A percentile compares a stretch with the other conserved stretches of the same genome.
Conservation (phyloP, 768 basidiomycete species). For the Mycena floridula region DNA sequence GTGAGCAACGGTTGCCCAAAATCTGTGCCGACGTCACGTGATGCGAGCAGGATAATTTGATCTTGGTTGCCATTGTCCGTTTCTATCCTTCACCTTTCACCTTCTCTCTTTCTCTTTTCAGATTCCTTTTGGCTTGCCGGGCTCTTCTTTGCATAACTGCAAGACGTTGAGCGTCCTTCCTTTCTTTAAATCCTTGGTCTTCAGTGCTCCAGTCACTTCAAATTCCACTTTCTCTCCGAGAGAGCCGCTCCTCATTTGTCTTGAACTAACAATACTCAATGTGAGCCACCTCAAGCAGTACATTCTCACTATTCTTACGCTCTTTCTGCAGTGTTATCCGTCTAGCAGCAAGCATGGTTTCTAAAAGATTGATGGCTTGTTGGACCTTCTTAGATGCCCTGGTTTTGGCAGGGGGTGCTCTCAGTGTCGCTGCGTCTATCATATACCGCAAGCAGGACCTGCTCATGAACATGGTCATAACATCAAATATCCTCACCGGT, state of each 20-base stretch:
- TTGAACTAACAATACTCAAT: too few relatives aligned
- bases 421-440: slow-evolving; percentile 63
- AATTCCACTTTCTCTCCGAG: slow-evolving; percentile 43
- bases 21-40: too few relatives aligned
- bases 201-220: slow-evolving; percentile 38
- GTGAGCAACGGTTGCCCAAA: too few relatives aligned
- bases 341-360: slow-evolving; percentile 48
- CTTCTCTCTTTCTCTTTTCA: background rate
- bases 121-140: too few relatives aligned
- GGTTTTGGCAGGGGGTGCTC: slow-evolving; percentile 62
- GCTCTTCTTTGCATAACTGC: slow-evolving; percentile 32
- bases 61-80: too few relatives aligned
- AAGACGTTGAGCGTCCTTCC: slow-evolving; percentile 68
- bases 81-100: too few relatives aligned
- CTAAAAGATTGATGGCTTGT: slow-evolving; percentile 58
- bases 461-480: slow-evolving; percentile 71
- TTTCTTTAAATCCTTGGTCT: slow-evolving; percentile 26
- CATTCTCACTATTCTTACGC: background rate
- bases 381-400: slow-evolving; percentile 70
- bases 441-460: slow-evolving; percentile 63
- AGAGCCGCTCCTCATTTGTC: slow-evolving; percentile 30
- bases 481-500: slow-evolving; percentile 53
- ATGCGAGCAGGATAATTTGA: too few relatives aligned
- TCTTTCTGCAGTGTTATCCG: background rate
- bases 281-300: background rate